These are phyloP conservation scores for Flaveria bidentis DNA, from an alignment of 129 eudicot species.

Conservation along the genomic window DNA sequence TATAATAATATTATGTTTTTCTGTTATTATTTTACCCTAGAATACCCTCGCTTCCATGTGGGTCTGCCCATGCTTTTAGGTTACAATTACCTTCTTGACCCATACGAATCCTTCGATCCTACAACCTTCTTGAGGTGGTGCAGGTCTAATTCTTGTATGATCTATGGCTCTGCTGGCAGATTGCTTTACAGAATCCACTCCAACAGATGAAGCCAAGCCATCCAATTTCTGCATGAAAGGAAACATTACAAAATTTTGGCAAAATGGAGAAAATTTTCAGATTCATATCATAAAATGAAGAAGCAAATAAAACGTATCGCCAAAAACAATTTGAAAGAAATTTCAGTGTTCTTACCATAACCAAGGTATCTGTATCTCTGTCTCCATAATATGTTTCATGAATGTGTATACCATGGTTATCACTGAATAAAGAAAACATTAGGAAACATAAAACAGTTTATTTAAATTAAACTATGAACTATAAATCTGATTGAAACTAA, in stretches of 20 bases:
- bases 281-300: background rate
- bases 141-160: conserved; percentile 49
- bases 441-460: conserved; percentile 10
- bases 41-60: background rate
- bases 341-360: conserved; percentile 49
- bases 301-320: background rate
- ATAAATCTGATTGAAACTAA: background rate
- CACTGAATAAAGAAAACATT: conserved; percentile 42
- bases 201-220: conserved; percentile 55
- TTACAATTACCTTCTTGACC: conserved; percentile 59
- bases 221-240: conserved; percentile 61
- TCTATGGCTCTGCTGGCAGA: conserved; percentile 32
- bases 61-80: background rate
- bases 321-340: background rate
- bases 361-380: conserved; percentile 81
- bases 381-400: conserved; percentile 96
- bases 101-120: conserved; percentile 90
- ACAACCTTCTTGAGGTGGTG: conserved; percentile 81
- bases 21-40: background rate
- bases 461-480: background rate
- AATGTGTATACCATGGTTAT: conserved; percentile 64
- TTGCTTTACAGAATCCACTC: conserved; percentile 37
- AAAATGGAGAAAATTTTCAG: background rate
- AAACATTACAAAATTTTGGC: background rate
- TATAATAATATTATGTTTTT: background rate